Conservation (phyloP, 2,329 filamentous ascomycete genomes). For the Akanthomyces muscarius region DNA sequence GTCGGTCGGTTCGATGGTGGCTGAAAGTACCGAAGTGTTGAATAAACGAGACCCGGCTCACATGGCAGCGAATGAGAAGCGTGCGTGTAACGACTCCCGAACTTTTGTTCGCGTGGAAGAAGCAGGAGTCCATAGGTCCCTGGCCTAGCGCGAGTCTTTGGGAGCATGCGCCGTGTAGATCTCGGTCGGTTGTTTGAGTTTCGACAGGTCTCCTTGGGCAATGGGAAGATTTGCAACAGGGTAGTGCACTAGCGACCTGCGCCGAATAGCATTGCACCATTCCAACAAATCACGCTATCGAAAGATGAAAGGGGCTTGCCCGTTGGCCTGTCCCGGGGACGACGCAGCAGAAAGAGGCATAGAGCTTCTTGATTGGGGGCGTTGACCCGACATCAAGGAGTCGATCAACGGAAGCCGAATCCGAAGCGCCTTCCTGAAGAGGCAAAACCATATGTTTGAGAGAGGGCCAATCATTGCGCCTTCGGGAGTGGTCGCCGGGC, state of each 20-base stretch:
- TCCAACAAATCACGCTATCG: not conserved
- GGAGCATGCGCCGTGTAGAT: conserved; percentile 5
- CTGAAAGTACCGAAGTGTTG: not conserved
- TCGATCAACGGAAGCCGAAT: not conserved
- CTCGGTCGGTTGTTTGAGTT: not conserved
- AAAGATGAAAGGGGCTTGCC: not conserved
- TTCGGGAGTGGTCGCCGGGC: conserved; percentile 2
- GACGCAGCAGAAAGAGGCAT: not conserved
- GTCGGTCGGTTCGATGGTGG: conserved; percentile 3
- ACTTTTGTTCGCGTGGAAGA: not conserved
- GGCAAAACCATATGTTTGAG: not conserved
- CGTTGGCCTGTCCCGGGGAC: not conserved
- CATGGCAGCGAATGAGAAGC: not conserved
- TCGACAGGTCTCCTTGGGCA: not conserved
- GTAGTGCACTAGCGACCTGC: not conserved
- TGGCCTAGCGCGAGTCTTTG: not conserved
- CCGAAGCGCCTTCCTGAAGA: conserved; percentile 11
- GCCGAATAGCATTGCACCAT: not conserved
- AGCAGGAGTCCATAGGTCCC: not conserved
- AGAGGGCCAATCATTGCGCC: conserved; percentile 8
- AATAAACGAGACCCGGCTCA: conserved; percentile 4
- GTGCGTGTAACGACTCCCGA: not conserved
- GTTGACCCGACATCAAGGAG: not conserved
- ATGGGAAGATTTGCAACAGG: not conserved
- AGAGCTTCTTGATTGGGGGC: conserved; percentile 1